Percentiles rank a stretch among this genome's conserved stretches.
These are phyloP conservation scores for Knoxdaviesia capensis DNA, from an alignment of 2,329 filamentous ascomycete species.

Conservation along the genomic window DNA sequence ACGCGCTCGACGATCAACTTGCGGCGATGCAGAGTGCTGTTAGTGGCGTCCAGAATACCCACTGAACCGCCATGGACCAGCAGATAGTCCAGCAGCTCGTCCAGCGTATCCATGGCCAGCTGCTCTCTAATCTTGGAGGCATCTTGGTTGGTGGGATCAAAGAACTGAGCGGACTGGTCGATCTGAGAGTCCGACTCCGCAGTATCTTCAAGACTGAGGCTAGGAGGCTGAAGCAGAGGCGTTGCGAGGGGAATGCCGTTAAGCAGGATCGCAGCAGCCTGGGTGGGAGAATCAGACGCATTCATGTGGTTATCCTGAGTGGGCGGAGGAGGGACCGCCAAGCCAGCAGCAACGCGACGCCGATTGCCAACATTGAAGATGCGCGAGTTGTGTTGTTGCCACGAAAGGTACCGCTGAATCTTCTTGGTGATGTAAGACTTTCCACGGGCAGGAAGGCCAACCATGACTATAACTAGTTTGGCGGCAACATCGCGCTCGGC, in stretches of 20 bases:
- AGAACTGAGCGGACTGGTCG: constrained; percentile 85
- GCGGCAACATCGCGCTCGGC: constrained; percentile 84
- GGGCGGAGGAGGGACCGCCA: constrained; percentile 15
- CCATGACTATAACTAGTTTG: constrained; percentile 97
- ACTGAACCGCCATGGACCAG: constrained; percentile 66
- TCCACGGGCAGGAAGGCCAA: constrained; percentile 80
- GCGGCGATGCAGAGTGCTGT: constrained; percentile 76
- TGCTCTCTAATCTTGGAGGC: constrained; percentile 75
- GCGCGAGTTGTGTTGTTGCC: constrained; percentile 86
- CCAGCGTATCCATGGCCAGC: constrained; percentile 76
- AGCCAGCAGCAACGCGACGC: constrained; percentile 57
- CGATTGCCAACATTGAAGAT: constrained; percentile 98
- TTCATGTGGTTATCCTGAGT: constrained; percentile 13
- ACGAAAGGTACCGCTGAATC: constrained; percentile 82
- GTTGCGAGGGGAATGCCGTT: constrained; percentile 26
- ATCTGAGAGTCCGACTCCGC: constrained; percentile 14
- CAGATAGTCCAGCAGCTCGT: constrained; percentile 83
- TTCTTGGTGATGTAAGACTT: constrained; percentile 99
- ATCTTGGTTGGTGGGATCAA: constrained; percentile 71
- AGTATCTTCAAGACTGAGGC: constrained; percentile 2
- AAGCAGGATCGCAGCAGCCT: constrained; percentile 35
- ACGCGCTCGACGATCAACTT: constrained; percentile 71
- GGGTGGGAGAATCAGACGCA: constrained; percentile 14
- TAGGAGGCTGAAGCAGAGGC: constrained; percentile 7
- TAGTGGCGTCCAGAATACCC: constrained; percentile 91